Evolutionary conservation across 2,329 filamentous ascomycete species (phyloP).

Genomic region (Macrophomina tecta): DNA sequence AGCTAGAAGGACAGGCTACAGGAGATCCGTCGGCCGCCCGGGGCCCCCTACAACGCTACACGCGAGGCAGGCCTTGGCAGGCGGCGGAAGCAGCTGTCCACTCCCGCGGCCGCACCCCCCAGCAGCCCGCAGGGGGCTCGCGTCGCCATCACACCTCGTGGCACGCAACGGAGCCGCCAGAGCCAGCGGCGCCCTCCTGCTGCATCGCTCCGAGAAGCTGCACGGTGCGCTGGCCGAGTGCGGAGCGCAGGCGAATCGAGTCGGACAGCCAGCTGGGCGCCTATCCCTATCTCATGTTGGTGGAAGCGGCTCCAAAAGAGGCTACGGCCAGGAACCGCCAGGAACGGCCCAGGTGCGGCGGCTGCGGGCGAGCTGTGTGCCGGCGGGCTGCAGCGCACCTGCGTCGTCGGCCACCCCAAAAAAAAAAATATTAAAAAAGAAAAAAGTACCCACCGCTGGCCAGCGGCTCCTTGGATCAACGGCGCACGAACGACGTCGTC

Average conservation of each 20-base stretch:
- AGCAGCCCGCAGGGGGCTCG: conserved; percentile 6
- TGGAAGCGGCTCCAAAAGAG: conserved; percentile 11
- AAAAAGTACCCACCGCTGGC: not conserved
- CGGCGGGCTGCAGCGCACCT: conserved; percentile 18
- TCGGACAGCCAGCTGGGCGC: not conserved
- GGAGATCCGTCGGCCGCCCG: conserved; percentile 8
- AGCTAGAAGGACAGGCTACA: conserved; percentile 16
- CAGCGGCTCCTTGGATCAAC: not conserved
- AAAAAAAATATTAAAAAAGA: not conserved
- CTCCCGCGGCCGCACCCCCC: conserved; percentile 12
- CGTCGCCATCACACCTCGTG: not conserved
- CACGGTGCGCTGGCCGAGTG: conserved; percentile 14
- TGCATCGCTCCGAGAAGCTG: not conserved
- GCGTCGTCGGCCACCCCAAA: not conserved
- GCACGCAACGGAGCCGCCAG: not conserved
- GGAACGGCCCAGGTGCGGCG: conserved; percentile 17
- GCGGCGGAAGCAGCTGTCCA: conserved; percentile 3
- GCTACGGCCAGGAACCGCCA: conserved; percentile 9
- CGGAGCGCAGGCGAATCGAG: not conserved
- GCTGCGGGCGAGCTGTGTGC: conserved; percentile 1
- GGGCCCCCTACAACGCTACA: conserved; percentile 3
- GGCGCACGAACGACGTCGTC: not conserved
- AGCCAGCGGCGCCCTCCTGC: not conserved
- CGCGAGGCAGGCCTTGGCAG: conserved; percentile 20
- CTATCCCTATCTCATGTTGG: conserved; percentile 16